Evolutionary conservation across 768 basidiomycete genomes (phyloP).

Genomic region (Strobilomyces dryophilus): DNA sequence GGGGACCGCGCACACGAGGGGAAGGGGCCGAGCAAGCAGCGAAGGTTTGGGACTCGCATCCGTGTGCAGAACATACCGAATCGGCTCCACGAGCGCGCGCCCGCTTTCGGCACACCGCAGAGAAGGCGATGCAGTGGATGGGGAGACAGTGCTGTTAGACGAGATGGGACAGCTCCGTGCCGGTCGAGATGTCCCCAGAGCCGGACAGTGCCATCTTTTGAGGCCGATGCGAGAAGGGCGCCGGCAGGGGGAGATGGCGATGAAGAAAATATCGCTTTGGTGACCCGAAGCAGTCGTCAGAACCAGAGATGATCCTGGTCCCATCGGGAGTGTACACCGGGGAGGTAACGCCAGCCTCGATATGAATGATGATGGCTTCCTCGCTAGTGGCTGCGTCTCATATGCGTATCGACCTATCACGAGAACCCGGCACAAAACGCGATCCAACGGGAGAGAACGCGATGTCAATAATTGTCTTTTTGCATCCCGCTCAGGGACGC

Average conservation of each 20-base stretch:
- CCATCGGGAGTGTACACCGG: slow-evolving; percentile 30
- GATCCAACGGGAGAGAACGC: slow-evolving; percentile 26
- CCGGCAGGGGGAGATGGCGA: slow-evolving; percentile 31
- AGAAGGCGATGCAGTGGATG: slow-evolving; percentile 25
- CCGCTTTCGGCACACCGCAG: slow-evolving; percentile 29
- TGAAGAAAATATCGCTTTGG: slow-evolving; percentile 21
- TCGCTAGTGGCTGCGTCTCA: slow-evolving; percentile 25
- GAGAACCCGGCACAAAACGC: slow-evolving; percentile 29
- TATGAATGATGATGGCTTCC: slow-evolving; percentile 17
- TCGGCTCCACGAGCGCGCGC: slow-evolving; percentile 14
- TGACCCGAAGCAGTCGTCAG: slow-evolving; percentile 30
- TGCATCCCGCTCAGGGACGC: slow-evolving; percentile 20
- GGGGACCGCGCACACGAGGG: too few species aligned
- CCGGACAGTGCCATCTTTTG: slow-evolving; percentile 29
- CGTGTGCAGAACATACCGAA: too few species aligned
- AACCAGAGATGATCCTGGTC: slow-evolving; percentile 26
- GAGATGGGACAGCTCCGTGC: slow-evolving; percentile 21
- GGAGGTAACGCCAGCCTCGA: slow-evolving; percentile 18
- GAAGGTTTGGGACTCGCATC: too few species aligned
- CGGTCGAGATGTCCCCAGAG: slow-evolving; percentile 24
- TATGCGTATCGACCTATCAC: slow-evolving; percentile 25
- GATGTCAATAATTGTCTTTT: slow-evolving; percentile 24
- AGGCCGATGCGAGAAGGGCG: slow-evolving; percentile 26
- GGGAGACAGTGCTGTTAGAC: slow-evolving; percentile 25
- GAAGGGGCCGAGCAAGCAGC: too few species aligned